Conservation (phyloP, 495 filamentous ascomycete species). For the Aspergillus homomorphus region DNA sequence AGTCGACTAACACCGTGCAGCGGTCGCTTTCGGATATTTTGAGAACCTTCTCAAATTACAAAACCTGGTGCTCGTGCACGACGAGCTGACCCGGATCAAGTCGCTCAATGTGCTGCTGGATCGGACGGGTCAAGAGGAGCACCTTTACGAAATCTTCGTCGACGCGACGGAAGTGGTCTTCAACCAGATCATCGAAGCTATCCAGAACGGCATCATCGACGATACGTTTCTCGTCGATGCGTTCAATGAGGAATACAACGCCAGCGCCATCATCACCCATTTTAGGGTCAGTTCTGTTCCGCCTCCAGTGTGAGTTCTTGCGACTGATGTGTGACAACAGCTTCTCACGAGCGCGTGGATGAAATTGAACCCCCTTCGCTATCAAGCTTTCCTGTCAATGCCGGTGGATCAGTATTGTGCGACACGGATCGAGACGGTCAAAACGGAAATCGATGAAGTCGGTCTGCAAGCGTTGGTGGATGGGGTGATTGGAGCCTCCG, state of each 20-base stretch:
- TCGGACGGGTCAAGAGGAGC: conserved; percentile 60
- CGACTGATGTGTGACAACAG: conserved; percentile 36
- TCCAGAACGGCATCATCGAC: conserved; percentile 54
- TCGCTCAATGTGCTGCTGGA: conserved; percentile 68
- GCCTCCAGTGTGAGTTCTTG: neutral
- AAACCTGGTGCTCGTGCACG: conserved; percentile 59
- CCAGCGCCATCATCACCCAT: conserved; percentile 72
- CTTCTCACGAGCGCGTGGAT: conserved; percentile 86
- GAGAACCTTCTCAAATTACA: conserved; percentile 70
- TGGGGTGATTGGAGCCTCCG: conserved; percentile 68
- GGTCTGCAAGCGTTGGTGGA: conserved; percentile 75
- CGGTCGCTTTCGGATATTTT: conserved; percentile 89
- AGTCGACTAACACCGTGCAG: conserved; percentile 44
- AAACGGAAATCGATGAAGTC: conserved; percentile 85
- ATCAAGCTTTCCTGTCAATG: conserved; percentile 64
- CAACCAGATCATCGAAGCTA: conserved; percentile 48
- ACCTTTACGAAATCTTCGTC: conserved; percentile 79
- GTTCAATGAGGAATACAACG: conserved; percentile 69
- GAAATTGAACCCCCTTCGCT: conserved; percentile 65
- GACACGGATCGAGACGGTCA: conserved; percentile 65
- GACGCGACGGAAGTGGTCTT: conserved; percentile 70
- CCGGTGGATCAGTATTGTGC: conserved; percentile 69
- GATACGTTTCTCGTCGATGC: conserved; percentile 61
- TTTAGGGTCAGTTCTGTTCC: conserved; percentile 52
- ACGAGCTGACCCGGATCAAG: conserved; percentile 67